Evolutionary conservation across 345 rosid genomes (phyloP).

Genomic region (Arabis hirsuta): DNA sequence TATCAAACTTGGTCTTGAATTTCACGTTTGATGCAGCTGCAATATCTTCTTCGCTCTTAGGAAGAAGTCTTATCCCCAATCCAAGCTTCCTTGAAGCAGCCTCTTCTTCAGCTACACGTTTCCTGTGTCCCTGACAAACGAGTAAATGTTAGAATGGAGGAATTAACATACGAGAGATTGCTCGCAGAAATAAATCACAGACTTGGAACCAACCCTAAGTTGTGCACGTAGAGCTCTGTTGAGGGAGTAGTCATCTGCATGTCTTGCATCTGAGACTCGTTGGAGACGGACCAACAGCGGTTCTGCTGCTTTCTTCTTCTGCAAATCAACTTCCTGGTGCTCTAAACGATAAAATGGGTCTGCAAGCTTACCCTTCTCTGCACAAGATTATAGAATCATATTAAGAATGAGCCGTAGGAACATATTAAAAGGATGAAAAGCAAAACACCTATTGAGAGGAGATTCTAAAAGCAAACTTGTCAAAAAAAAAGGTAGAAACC

Average conservation of each 20-base stretch:
- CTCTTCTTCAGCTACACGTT: constrained; percentile 89
- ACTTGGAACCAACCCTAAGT: constrained; percentile 57
- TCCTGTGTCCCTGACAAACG: constrained; percentile 65
- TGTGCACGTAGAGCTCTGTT: constrained; percentile 82
- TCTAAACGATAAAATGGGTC: constrained; percentile 97
- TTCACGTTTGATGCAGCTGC: constrained; percentile 63
- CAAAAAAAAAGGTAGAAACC: constrained; percentile 4
- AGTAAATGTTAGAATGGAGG: constrained; percentile 12
- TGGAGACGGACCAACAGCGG: constrained; percentile 86
- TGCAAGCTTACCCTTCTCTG: constrained; percentile 90
- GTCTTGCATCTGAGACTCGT: constrained; percentile 78
- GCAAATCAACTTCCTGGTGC: constrained; percentile 89
- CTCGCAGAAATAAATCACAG: neutral
- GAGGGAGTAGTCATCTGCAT: constrained; percentile 81
- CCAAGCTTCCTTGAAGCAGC: constrained; percentile 71
- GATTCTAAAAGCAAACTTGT: constrained; percentile 11
- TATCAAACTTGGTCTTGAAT: constrained; percentile 73
- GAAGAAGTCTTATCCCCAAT: constrained; percentile 78
- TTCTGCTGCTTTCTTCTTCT: constrained; percentile 96
- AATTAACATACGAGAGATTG: neutral
- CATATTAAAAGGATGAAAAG: neutral
- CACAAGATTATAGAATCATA: constrained; percentile 24
- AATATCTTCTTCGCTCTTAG: constrained; percentile 63
- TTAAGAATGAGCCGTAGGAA: neutral
- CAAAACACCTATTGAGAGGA: constrained; percentile 13